phyloP scores from a whole-genome alignment of 176 grass and related monocot genomes.

The Musa acuminata region DNA sequence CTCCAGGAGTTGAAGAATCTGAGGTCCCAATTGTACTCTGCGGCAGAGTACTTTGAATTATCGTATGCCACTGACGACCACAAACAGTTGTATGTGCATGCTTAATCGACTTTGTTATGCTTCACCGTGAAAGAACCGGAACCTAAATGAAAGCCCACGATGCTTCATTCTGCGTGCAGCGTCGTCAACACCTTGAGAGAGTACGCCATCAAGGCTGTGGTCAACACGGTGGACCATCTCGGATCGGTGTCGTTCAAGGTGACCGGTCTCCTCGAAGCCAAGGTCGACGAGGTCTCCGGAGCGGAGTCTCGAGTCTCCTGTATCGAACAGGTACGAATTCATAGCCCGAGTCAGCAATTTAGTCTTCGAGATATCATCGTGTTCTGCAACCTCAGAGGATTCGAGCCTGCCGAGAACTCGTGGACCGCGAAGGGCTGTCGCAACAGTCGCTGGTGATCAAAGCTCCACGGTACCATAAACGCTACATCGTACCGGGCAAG shows the following conservation, averaged over 20 bases:
- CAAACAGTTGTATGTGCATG: conserved; percentile 3
- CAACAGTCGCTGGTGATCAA: conserved; percentile 81
- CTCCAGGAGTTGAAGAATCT: conserved; percentile 13
- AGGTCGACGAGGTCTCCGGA: not conserved
- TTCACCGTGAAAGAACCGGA: too few species aligned
- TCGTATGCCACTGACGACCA: conserved; percentile 11
- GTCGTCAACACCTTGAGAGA: conserved; percentile 11
- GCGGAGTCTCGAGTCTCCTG: conserved; percentile 9
- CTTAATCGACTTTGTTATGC: not conserved
- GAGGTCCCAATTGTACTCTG: conserved; percentile 12
- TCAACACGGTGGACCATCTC: conserved; percentile 14
- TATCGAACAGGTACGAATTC: conserved; percentile 6
- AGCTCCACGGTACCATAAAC: conserved; percentile 74
- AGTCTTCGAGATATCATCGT: not conserved
- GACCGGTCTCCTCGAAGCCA: not conserved
- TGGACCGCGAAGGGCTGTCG: conserved; percentile 65
- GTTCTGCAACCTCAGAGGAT: conserved; percentile 39
- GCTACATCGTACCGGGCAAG: conserved; percentile 66
- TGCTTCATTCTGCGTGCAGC: not conserved
- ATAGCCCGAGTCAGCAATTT: not conserved
- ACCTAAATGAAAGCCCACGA: too few species aligned
- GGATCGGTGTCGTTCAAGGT: conserved; percentile 19
- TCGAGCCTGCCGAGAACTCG: conserved; percentile 39
- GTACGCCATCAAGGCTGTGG: conserved; percentile 12
- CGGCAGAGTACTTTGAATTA: conserved; percentile 16